Evolutionary conservation across 352 stramenopile species (phyloP), one percentile per base, ranked within the genome.

Genomic region (Phytophthora parvispora): DNA sequence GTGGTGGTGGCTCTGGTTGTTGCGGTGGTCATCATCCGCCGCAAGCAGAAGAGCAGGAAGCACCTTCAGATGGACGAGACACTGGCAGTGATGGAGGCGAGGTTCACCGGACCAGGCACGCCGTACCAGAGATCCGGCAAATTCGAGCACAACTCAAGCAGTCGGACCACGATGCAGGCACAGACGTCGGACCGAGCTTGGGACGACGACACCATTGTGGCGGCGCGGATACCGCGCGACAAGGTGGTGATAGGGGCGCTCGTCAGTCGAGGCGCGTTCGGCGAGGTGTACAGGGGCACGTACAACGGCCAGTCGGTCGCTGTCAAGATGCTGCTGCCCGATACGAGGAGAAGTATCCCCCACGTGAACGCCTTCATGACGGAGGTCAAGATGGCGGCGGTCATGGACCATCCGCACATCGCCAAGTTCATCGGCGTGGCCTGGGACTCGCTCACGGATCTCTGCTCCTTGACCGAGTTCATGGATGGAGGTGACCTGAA

Each of bases 191-290:
- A 60, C 57, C 63, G 56, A 50, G 31, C 63, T 47, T 72, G 64
- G 64, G 64, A 72, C 31, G 64, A 72, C 27, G 64, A 72, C 15
- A 61, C 32, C 16, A 72, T 72, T 20, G 48, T 67, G 12, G 64
- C 63, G 43, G 60, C 60, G 34, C 54, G 60, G 38, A 49, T 68
- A 31, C 60, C 60, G 18, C 50, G 60, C 24, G 60, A 68, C 24
- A 68, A 68, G 42, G 60, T 68, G 29, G 36, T 56, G 7, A 43
- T 56, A 9, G 51, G 42, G 38, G 7, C 24, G 13, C 43, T 62
- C 16, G 22, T 68, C 12, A 68, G 40, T 56, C 29, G 60, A 22
- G 60, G 60, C 2, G 60, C 50, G 6, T 68, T 49, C n/a, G 60
- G 60, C 0, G 60, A 68, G 12, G 60, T 68, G 29, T 68, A 63